phyloP scores from a whole-genome alignment of 331 rosid genomes.

The Phaseolus coccineus region DNA sequence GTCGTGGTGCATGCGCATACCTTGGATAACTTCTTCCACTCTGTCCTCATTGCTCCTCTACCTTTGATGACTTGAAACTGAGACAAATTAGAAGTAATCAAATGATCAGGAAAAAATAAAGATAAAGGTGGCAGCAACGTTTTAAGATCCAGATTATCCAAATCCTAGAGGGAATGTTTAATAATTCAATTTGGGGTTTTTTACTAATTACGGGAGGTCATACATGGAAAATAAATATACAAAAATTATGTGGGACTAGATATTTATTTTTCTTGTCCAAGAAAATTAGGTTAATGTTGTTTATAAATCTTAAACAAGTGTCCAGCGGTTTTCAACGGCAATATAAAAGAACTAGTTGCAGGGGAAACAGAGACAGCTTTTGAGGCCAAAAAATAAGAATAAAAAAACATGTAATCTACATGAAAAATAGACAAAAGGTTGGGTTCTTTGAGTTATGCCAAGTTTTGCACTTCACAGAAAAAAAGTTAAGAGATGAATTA shows the following conservation, averaged over 20 bases:
- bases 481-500: constrained; percentile 42
- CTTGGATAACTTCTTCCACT: constrained; percentile 59
- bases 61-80: constrained; percentile 43
- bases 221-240: constrained; percentile 20
- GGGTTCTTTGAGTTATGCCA: constrained; percentile 48
- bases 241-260: constrained; percentile 25
- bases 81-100: background rate
- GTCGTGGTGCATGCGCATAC: constrained; percentile 44
- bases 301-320: constrained; percentile 39
- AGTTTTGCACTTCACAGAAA: constrained; percentile 58
- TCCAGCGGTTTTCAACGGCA: constrained; percentile 58
- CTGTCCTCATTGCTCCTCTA: constrained; percentile 68
- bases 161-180: constrained; percentile 24
- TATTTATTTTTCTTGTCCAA: constrained; percentile 16
- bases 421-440: constrained; percentile 44
- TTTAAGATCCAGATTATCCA: constrained; percentile 38
- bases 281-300: constrained; percentile 28
- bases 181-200: background rate
- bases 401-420: constrained; percentile 17
- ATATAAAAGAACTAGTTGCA: constrained; percentile 70
- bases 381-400: constrained; percentile 35
- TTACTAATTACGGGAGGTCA: constrained; percentile 25
- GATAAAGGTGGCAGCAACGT: background rate
- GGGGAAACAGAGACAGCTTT: constrained; percentile 63
- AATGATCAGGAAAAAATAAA: constrained; percentile 30